Base-by-base conservation (phyloP, 2,329 filamentous ascomycete genomes). In the Ceratocystiopsis minuta region DNA sequence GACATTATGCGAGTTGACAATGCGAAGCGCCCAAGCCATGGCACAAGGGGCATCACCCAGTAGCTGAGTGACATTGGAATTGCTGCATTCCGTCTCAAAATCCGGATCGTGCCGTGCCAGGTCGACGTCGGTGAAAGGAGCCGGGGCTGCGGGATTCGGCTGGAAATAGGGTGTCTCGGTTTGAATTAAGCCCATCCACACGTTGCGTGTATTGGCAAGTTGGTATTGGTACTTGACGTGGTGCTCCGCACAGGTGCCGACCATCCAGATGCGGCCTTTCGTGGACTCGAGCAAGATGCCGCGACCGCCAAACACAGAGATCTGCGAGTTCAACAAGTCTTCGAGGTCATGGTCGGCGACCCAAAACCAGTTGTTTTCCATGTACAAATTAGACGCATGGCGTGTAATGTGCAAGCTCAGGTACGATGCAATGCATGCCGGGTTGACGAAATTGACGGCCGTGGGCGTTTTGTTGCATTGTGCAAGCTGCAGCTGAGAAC, bases 81-180 rank as follows among this genome's bases (percentile, higher is more conserved):
- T 16, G n/a, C 52, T 56, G 34, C 51, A 49, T 48, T 67, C 69
- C 0, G 51, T 37, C 11, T 57, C 63, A 63, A 66, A 78, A 55
- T 59, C 55, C 0, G 68, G 68, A 47, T 75, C 69, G 12, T 54
- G 47, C 34, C 59, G 58, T 16, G 52, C 51, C 0, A 50, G 34
- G 16, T 62, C 57, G 2, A 57, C 48, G 17, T 37, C 18, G 2
- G 55, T 47, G 59, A 77, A 78, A 2, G 70, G 74, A 4, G 58
- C 53, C 3, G 61, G 60, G 0, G 74, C 70, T 40, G 61, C 56
- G 0, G 75, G 75, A 47, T 66, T 68, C 18, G 70, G 67, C 58
- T 78, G 74, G 58, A 68, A 80, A 59, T 80, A 80, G 2, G 76
- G 72, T 3, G 75, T 75, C 55, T 80, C 75, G 38, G 75, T 75